Evolutionary conservation across 345 rosid genomes (phyloP), one percentile per base, ranked within the genome.

Genomic region (Ailanthus altissimus): DNA sequence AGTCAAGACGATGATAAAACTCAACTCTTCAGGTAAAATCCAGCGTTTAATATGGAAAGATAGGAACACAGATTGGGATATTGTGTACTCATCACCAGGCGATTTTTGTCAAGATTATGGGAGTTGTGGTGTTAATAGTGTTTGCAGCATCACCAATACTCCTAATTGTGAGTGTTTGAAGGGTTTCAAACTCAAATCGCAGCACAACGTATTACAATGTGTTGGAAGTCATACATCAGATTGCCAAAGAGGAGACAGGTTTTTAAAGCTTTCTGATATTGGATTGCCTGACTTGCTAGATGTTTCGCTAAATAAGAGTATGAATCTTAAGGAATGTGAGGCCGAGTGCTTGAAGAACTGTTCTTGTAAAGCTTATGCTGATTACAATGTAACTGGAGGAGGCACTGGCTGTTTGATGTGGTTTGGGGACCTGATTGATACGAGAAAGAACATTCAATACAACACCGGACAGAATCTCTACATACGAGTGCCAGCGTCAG

Each of bases 331-430:
- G 13, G 75, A 77, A 23, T 84, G 87, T 23, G 16, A 60, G 75
- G 28, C 57, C 15, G 38, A 25, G 75, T 80, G 86, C 66, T 68
- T 42, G 43, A 77, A 12, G 50, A 83, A 81, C 63, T 81, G 85
- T 23, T 74, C 82, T 9, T 84, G 86, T 28, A 73, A 56, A 0
- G 88, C 85, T 36, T 86, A 67, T 68, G 75, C 83, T 1, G 51
- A 58, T 60, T 42, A 71, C 18, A 70, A 82, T 46, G 14, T 76
- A 9, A 75, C 47, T 0, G 60, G n/a, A 4, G 75, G 73, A 63
- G 89, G 86, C 12, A 67, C 42, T 7, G 80, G 86, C 42, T 84
- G 87, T 25, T 46, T 82, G 62, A 67, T 75, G 64, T 79, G 89
- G 87, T 79, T 72, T 23, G 73, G 74, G 3, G 82, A 82, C 11